Base-by-base conservation (phyloP, 371 early-diverging fungal genomes). In the Umbelopsis sp. region DNA sequence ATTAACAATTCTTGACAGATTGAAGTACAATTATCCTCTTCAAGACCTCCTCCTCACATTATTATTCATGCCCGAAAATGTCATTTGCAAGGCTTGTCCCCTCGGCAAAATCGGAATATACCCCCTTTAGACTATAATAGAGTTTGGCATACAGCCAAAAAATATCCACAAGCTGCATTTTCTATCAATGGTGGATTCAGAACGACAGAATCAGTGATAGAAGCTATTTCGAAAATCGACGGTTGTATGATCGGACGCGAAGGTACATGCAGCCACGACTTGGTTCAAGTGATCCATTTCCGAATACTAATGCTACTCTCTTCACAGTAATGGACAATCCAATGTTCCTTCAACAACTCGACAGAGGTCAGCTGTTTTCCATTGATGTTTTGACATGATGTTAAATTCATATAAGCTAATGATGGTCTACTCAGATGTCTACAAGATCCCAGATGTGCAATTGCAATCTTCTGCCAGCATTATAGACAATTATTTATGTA, bases 11-110 rank as follows among this genome's bases (percentile, higher is more conserved):
- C 18, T 48, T 48, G 35, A 63, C 51, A 50, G 35, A 76, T 80
- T 10, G 71, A 81, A n/a, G 85, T 86, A 22, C 57, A 78, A 22
- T 70, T 77, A 41, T 63, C 67, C 9, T 72, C 63, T 7, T 75
- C 68, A 50, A 72, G 75, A 72, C 79, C 66, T 63, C 72, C 63
- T 35, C 81, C 66, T 0, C 88, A 89, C 66, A 71, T 96, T 65
- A 90, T 95, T 70, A 82, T 97, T 10, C 97, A 97, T 80, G 94
- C 96, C 2, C 84, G 97, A 50, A 94, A 94, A 72, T 94, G 94
- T 44, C 89, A 90, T 79, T 82, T 97, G 18, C 84, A 89, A 48
- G 96, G 96, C 0, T 72, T 96, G 7, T 91, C 92, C 22, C 96
- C 97, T 0, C 88, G 89, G 67, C 89, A 96, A 69, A 97, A 97